A percentile compares a stretch with the other conserved stretches of the same genome.
These are phyloP conservation scores for Lipomyces japonicus DNA, from an alignment of 805 yeast genomes.

Conservation along the genomic window DNA sequence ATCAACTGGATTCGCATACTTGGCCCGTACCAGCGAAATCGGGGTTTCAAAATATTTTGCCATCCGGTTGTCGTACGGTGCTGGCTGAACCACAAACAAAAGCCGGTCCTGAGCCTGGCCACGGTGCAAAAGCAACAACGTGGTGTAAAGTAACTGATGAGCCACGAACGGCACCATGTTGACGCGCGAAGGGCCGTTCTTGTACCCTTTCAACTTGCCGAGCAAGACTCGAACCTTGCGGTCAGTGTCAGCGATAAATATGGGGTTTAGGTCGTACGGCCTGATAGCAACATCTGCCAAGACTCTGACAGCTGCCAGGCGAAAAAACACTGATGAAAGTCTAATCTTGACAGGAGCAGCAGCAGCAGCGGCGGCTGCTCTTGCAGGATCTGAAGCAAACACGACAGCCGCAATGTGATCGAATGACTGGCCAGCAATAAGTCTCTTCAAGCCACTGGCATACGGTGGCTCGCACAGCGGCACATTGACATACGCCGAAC, in stretches of 20 bases:
- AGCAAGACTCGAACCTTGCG: constrained; percentile 9
- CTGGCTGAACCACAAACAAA: constrained; percentile 20
- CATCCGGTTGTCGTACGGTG: constrained; percentile 18
- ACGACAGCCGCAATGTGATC: constrained; percentile 13
- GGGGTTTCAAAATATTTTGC: constrained; percentile 16
- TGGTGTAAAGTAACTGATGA: constrained; percentile 17
- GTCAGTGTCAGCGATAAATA: constrained; percentile 18
- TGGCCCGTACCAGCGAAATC: constrained; percentile 14
- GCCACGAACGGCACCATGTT: constrained; percentile 21
- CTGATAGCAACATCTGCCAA: constrained; percentile 14
- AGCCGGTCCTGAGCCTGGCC: constrained; percentile 15
- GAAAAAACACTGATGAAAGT: constrained; percentile 17
- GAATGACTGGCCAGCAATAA: constrained; percentile 10
- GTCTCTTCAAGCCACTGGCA: constrained; percentile 14
- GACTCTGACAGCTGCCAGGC: constrained; percentile 13
- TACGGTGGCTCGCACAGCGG: constrained; percentile 22
- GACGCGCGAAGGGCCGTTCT: constrained; percentile 14
- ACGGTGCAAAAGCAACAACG: constrained; percentile 18
- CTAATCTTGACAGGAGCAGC: constrained; percentile 1
- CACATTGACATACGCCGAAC: constrained; percentile 10
- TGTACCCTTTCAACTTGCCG: constrained; percentile 7
- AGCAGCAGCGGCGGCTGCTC: background rate
- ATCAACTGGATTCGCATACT: background rate
- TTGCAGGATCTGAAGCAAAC: background rate
- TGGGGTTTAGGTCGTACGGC: constrained; percentile 7